Base-by-base conservation (phyloP, 2,329 filamentous ascomycete species). In the Aspergillus aculeatus region DNA sequence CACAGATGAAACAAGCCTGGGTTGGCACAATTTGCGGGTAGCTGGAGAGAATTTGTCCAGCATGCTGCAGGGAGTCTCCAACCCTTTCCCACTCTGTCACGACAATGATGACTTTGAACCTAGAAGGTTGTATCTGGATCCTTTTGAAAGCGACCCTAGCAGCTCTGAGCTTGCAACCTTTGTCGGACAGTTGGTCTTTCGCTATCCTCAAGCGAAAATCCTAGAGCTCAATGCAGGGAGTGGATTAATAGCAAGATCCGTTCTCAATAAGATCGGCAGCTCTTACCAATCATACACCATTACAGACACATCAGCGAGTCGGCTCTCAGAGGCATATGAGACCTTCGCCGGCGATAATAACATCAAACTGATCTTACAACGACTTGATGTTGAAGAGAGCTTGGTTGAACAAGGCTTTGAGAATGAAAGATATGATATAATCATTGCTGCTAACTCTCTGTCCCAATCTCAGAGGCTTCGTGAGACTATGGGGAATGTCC, bases 381-480 rank as follows among this genome's bases (percentile, higher is more conserved):
- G 54, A 1, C 62, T 73, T 1, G 69, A 74, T 59, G 67, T 72
- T 14, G 57, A 58, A 26, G 50, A 62, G 14, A 62, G 68, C 32
- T 67, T 66, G 0, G 11, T 12, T 2, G 51, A 49, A 16, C 72
- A 74, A 54, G 70, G 68, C 1, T 70, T 72, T 35, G 56, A 61
- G 9, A 21, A 21, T 2, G 54, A 57, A 4, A 41, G 50, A 0
- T 74, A 67, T 50, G 73, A 75, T 49, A 51, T 75, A 2, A 61
- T 75, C 9, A 50, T 74, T 21, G 73, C 72, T 2, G 56, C 64
- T 16, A 69, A 70, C 50, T 69, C 71, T 3, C 35, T 73, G 31
- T 70, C 73, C 52, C 66, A 68, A 5, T 71, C 70, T 1, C 48
- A 50, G 14, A 52, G 31, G 16, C 47, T 74, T 10, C 21, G 62